A percentile compares a stretch with the other conserved stretches of the same genome.
phyloP scores from a whole-genome alignment of 2,329 filamentous ascomycete species.

The Pseudogymnoascus sp. region DNA sequence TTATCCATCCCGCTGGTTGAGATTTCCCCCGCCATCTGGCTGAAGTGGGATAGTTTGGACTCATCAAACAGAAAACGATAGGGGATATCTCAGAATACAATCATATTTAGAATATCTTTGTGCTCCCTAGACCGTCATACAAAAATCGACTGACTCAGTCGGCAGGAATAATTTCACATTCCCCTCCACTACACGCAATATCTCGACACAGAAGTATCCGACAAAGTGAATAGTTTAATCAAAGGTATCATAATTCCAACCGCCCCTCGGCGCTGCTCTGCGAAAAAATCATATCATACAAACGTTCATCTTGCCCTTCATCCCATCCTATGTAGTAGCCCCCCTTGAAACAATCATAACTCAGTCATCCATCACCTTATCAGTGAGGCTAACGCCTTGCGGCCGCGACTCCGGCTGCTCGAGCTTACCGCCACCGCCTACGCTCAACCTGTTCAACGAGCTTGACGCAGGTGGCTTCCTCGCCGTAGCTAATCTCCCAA shows the following conservation, averaged over 20 bases:
- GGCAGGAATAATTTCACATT: not conserved
- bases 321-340: not conserved
- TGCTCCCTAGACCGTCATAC: not conserved
- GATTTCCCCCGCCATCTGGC: not conserved
- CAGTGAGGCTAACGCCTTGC: constrained; percentile 58
- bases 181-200: not conserved
- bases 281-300: constrained; percentile 3
- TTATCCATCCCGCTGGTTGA: not conserved
- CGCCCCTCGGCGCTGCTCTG: not conserved
- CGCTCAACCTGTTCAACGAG: constrained; percentile 23
- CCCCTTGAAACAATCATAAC: not conserved
- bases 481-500: constrained; percentile 38
- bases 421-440: constrained; percentile 26
- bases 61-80: not conserved
- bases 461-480: constrained; percentile 27
- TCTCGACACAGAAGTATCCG: not conserved
- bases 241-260: constrained; percentile 7
- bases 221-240: not conserved
- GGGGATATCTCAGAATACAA: not conserved
- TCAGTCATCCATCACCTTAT: constrained; percentile 72
- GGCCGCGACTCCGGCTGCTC: constrained; percentile 32
- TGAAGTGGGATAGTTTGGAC: not conserved
- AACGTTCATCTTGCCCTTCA: not conserved
- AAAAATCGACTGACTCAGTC: not conserved
- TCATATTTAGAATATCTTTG: not conserved